These are phyloP conservation scores for Theobroma cacao DNA, from an alignment of 345 rosid species.

Conservation along the genomic window DNA sequence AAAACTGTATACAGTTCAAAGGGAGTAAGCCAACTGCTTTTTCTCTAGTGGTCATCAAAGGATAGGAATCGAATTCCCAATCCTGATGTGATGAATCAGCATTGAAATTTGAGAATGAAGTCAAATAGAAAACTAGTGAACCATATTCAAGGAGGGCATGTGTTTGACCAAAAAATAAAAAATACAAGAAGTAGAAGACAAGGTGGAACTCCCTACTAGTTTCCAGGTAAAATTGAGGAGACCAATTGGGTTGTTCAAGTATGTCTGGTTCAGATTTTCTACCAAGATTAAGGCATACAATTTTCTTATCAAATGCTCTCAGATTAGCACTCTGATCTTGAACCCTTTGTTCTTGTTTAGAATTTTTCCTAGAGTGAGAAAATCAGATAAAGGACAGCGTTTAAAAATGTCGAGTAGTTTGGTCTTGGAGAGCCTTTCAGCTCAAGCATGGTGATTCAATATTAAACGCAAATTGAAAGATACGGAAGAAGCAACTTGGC, in stretches of 20 bases:
- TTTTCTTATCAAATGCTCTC: not conserved
- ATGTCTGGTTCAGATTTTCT: too few relatives aligned
- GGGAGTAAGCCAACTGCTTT: not conserved
- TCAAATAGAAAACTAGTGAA: not conserved
- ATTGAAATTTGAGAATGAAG: not conserved
- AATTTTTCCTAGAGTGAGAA: too few relatives aligned
- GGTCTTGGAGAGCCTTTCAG: too few relatives aligned
- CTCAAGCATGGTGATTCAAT: too few relatives aligned
- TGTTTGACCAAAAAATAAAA: not conserved
- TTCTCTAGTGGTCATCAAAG: not conserved
- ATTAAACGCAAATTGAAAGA: too few relatives aligned
- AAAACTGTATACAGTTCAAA: not conserved
- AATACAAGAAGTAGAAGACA: not conserved
- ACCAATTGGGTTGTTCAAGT: not conserved
- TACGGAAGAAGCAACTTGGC: too few relatives aligned
- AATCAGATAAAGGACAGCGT: too few relatives aligned
- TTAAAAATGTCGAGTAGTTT: too few relatives aligned
- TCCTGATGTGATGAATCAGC: conserved; percentile 8
- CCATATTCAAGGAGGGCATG: not conserved
- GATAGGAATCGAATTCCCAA: not conserved
- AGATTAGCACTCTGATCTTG: too few relatives aligned
- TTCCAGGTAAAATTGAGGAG: not conserved
- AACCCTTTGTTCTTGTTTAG: too few relatives aligned
- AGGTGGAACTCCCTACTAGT: not conserved
- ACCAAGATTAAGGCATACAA: not conserved